Percentiles rank a stretch among this genome's conserved stretches.
phyloP scores from a whole-genome alignment of 179 eudicot species.

The Drosera spatulata region DNA sequence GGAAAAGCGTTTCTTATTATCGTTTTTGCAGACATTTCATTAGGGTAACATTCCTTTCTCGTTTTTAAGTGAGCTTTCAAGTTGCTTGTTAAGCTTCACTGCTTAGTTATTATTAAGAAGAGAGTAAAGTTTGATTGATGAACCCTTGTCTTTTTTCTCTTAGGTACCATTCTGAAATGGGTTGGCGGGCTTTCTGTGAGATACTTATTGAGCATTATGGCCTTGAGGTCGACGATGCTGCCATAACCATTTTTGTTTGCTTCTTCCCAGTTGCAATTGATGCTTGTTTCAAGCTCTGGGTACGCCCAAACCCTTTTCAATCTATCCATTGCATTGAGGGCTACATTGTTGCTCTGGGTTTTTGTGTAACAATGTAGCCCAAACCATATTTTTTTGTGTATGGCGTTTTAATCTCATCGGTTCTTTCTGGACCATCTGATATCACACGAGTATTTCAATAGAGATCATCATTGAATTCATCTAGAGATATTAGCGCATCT shows the following conservation, averaged over 20 bases:
- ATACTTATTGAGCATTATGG: constrained; percentile 85
- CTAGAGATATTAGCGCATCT: no score
- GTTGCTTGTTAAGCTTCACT: neutral
- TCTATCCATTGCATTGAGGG: neutral
- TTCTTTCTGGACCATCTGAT: neutral
- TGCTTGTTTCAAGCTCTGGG: constrained; percentile 99
- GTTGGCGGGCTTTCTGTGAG: constrained; percentile 88
- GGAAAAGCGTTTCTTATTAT: constrained; percentile 96
- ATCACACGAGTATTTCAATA: neutral
- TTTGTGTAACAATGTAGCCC: neutral
- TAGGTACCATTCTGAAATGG: constrained; percentile 97
- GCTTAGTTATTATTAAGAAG: neutral
- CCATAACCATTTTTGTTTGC: constrained; percentile 72
- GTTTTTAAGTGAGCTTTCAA: neutral
- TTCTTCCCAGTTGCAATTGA: constrained; percentile 78
- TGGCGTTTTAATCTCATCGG: neutral
- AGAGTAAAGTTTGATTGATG: neutral
- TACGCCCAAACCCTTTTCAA: constrained; percentile 24
- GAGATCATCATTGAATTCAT: neutral
- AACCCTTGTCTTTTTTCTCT: constrained; percentile 6
- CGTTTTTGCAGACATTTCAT: constrained; percentile 76
- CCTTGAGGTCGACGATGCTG: constrained; percentile 62
- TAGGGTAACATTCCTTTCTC: constrained; percentile 47
- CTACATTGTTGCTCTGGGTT: no score
- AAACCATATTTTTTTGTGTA: neutral